These are phyloP conservation scores for Sextonia rubra DNA, from an alignment of 164 flowering plant genomes.

Conservation along the genomic window DNA sequence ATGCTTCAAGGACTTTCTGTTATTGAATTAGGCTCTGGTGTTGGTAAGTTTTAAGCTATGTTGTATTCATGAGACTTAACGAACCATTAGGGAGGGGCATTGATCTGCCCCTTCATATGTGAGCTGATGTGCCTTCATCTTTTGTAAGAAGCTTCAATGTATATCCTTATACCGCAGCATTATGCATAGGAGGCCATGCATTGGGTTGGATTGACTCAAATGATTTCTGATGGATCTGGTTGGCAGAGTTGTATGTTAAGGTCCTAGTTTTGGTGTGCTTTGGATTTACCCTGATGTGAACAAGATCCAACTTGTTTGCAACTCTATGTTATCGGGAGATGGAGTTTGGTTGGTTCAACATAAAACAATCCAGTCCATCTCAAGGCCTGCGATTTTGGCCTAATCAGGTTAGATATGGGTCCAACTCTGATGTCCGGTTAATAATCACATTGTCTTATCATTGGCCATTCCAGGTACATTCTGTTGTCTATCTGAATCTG, in stretches of 20 bases:
- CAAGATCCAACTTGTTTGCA: too few relatives aligned
- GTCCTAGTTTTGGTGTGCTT: too few relatives aligned
- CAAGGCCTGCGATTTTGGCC: neutral
- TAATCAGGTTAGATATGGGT: neutral
- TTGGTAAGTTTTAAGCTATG: conserved; percentile 41
- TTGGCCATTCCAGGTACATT: neutral
- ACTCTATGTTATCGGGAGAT: neutral
- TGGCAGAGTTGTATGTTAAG: too few relatives aligned
- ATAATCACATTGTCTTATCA: neutral
- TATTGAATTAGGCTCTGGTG: conserved; percentile 81
- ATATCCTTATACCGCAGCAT: too few relatives aligned
- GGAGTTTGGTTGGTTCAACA: neutral
- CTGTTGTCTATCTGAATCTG: neutral
- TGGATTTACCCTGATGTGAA: too few relatives aligned
- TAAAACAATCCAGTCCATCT: neutral
- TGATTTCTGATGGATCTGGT: neutral
- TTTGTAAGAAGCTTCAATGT: too few relatives aligned
- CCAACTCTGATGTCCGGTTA: neutral
- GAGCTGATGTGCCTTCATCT: too few relatives aligned
- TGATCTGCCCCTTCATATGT: neutral
- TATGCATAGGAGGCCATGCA: too few relatives aligned
- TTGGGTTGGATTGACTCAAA: too few relatives aligned
- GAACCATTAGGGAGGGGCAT: neutral
- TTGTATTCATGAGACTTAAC: neutral
- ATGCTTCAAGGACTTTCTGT: conserved; percentile 56